Evolutionary conservation across 805 yeast species (phyloP).

Genomic region (Priceomyces carsonii): DNA sequence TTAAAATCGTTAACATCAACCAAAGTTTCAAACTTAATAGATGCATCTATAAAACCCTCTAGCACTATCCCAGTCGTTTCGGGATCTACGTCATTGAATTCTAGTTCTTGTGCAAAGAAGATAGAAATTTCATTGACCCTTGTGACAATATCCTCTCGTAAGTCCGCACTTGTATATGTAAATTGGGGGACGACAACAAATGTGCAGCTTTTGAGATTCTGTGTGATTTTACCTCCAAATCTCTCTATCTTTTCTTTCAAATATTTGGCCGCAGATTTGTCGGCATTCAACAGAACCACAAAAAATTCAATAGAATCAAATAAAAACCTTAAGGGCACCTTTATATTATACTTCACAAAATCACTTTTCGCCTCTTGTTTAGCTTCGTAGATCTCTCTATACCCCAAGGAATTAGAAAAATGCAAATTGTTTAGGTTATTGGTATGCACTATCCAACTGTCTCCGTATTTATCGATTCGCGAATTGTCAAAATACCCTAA

Average conservation of each 20-base stretch:
- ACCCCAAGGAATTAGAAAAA: conserved; percentile 14
- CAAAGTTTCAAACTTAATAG: conserved; percentile 22
- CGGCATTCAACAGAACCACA: conserved; percentile 18
- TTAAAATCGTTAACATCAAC: conserved; percentile 33
- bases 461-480: conserved; percentile 58
- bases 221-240: conserved; percentile 43
- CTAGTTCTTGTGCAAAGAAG: conserved; percentile 12
- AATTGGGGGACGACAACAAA: conserved; percentile 37
- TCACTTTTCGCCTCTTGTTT: conserved; percentile 13
- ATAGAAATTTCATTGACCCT: conserved; percentile 16
- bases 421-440: conserved; percentile 12
- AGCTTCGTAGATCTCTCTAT: conserved; percentile 10
- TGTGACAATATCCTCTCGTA: conserved; percentile 3
- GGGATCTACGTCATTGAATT: conserved; percentile 10
- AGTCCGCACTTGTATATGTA: conserved; percentile 11
- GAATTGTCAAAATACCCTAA: conserved; percentile 20
- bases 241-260: conserved; percentile 34
- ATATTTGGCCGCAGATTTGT: conserved; percentile 9
- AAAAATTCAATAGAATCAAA: conserved; percentile 37
- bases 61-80: conserved; percentile 37
- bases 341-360: conserved; percentile 10
- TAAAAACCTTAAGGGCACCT: conserved; percentile 26
- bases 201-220: conserved; percentile 27
- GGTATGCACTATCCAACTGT: conserved; percentile 48
- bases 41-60: conserved; percentile 30